phyloP scores from a whole-genome alignment of 2,329 filamentous ascomycete genomes.

The Trichothecium sympodiale region DNA sequence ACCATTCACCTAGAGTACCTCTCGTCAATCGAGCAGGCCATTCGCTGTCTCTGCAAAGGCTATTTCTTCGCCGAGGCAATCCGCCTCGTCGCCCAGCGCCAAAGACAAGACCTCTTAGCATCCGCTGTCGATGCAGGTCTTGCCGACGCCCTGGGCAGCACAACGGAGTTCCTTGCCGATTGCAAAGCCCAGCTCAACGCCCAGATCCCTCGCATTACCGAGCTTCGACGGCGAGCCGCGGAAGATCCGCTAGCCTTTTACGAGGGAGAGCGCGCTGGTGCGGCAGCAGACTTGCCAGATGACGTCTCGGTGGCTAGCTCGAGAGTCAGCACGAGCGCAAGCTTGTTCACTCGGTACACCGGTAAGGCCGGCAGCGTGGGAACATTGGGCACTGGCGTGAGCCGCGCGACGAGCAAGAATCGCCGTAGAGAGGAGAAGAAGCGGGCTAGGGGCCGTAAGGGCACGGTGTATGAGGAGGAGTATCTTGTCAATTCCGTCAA shows the following conservation, averaged over 20 bases:
- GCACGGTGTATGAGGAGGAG: constrained; percentile 95
- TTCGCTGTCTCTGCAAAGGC: constrained; percentile 73
- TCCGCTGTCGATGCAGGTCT: constrained; percentile 67
- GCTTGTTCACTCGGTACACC: constrained; percentile 87
- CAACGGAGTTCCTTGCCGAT: constrained; percentile 86
- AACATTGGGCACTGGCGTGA: constrained; percentile 62
- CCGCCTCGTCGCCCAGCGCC: constrained; percentile 56
- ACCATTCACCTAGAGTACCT: constrained; percentile 76
- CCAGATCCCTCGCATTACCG: constrained; percentile 75
- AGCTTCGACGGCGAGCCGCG: constrained; percentile 69
- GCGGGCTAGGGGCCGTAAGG: constrained; percentile 86
- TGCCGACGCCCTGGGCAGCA: constrained; percentile 67
- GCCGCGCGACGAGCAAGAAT: constrained; percentile 77
- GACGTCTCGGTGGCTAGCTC: constrained; percentile 82
- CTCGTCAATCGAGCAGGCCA: constrained; percentile 55
- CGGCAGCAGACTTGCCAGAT: constrained; percentile 66
- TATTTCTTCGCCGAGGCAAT: constrained; percentile 85
- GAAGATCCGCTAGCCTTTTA: constrained; percentile 84
- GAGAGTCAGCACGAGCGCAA: constrained; percentile 69
- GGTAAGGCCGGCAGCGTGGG: constrained; percentile 52
- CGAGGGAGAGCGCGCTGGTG: constrained; percentile 59
- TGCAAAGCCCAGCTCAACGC: constrained; percentile 76
- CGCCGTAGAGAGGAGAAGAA: constrained; percentile 87
- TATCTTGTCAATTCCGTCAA: constrained; percentile 85
- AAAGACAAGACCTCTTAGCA: constrained; percentile 50